Base-by-base conservation (phyloP, 176 grass and related monocot genomes). In the Themeda triandra region DNA sequence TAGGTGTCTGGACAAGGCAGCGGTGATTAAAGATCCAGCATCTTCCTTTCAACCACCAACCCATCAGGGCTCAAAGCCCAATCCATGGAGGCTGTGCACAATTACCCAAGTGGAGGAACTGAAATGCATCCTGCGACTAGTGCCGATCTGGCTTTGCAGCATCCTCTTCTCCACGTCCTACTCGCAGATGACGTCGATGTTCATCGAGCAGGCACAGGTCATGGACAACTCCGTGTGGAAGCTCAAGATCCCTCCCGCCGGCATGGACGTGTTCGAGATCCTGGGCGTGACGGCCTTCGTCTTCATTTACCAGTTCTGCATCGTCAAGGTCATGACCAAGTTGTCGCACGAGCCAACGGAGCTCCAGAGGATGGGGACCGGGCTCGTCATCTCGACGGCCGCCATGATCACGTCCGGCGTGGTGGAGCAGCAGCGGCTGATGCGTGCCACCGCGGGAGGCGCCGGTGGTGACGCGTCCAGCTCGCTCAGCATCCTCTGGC, bases 31-130 rank as follows among this genome's bases (percentile, higher is more conserved):
- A 62, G 58, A 60, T 60, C 9, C 56, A 59, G 54, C 54, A 25
- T 24, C 23, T 60, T 23, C 23, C 23, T 0, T 25, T 1, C 56
- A 25, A 60, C 7, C 10, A 14, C 46, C 15, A 49, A 4, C 73
- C 0, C 48, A 13, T 1, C 46, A 49, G 46, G 46, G 14, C 48
- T n/a, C n/a, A n/a, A 23, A 54, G 59, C 36, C 33, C 8, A 28
- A 67, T 28, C 69, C 81, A 60, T 85, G 87, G 81, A 77, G 64
- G 13, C 44, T 87, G 19, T 90, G 85, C 85, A 58, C 91, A 4
- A 71, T 93, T 6, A 93, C 85, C 13, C 91, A 93, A 63, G 91
- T 93, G 35, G 91, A 93, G 67, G 88, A 93, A 21, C 72, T 93
- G 24, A 90, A 93, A 54, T 90, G 85, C 88, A 87, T 90, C 28